Conservation (phyloP, 495 filamentous ascomycete genomes). For the Friedmanniomyces endolithicus region DNA sequence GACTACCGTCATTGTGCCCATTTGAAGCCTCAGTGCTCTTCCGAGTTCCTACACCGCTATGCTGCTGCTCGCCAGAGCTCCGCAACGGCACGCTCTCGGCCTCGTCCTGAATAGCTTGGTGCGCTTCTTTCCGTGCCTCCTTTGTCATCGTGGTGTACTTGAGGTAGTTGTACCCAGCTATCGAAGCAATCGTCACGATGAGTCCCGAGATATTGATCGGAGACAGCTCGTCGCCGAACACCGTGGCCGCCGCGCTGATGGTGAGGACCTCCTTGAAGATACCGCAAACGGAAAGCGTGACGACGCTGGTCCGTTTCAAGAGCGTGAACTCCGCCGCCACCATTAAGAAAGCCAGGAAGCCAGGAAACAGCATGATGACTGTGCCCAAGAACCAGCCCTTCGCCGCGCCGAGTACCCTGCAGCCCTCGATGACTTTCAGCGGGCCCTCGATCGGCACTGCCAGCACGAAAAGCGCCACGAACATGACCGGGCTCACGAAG, state of each 20-base stretch:
- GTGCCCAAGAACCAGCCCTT: slow-evolving; percentile 49
- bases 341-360: slow-evolving; percentile 89
- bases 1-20: not conserved
- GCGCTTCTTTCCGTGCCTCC: slow-evolving; percentile 24
- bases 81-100: slow-evolving; percentile 6
- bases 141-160: slow-evolving; percentile 81
- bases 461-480: slow-evolving; percentile 63
- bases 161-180: slow-evolving; percentile 85
- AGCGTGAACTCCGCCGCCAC: slow-evolving; percentile 92
- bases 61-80: not conserved
- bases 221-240: slow-evolving; percentile 84
- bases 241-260: slow-evolving; percentile 73
- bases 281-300: slow-evolving; percentile 89
- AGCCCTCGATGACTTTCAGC: slow-evolving; percentile 46
- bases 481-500: slow-evolving; percentile 95
- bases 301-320: slow-evolving; percentile 86
- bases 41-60: not conserved
- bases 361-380: slow-evolving; percentile 73
- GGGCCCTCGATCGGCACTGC: slow-evolving; percentile 81
- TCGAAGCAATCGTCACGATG: slow-evolving; percentile 75
- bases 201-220: slow-evolving; percentile 79
- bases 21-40: slow-evolving; percentile 1
- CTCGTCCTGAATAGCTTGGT: slow-evolving; percentile 3
- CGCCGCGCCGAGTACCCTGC: slow-evolving; percentile 47
- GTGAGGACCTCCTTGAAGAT: slow-evolving; percentile 99